Evolutionary conservation across 331 rosid genomes (phyloP).

Genomic region (Saraca asoca): DNA sequence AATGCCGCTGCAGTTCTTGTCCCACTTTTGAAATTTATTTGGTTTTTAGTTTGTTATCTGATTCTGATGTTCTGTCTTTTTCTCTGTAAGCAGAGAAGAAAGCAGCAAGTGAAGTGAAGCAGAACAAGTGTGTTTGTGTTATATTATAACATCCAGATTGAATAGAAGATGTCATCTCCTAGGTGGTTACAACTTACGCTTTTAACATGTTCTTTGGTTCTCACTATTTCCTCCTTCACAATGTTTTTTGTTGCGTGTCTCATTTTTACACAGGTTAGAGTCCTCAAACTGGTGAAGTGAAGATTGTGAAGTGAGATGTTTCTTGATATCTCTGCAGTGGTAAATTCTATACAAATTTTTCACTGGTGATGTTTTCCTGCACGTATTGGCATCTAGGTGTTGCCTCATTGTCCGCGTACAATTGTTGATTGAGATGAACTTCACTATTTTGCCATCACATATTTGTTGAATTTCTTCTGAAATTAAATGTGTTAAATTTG

Average conservation of each 20-base stretch:
- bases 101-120: constrained; percentile 45
- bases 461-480: too few relatives aligned
- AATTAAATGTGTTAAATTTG: too few relatives aligned
- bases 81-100: constrained; percentile 66
- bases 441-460: too few relatives aligned
- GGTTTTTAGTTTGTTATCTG: constrained; percentile 21
- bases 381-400: too few relatives aligned
- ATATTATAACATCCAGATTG: constrained; percentile 56
- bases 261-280: constrained; percentile 38
- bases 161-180: constrained; percentile 46
- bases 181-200: constrained; percentile 34
- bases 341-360: constrained; percentile 13
- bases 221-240: constrained; percentile 1
- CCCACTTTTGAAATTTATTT: constrained; percentile 19
- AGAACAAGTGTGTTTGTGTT: constrained; percentile 71
- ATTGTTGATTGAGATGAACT: too few relatives aligned
- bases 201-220: constrained; percentile 14
- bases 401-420: too few relatives aligned
- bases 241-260: constrained; percentile 33
- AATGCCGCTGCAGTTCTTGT: constrained; percentile 8
- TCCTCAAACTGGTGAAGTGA: constrained; percentile 40
- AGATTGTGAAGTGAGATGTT: constrained; percentile 15
- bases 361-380: background rate
- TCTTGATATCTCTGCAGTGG: background rate
- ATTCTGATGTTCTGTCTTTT: constrained; percentile 18